A percentile compares a stretch with the other conserved stretches of the same genome.
Evolutionary conservation across 306 rosid species (phyloP).

Genomic region (Cicer chorassanicum): DNA sequence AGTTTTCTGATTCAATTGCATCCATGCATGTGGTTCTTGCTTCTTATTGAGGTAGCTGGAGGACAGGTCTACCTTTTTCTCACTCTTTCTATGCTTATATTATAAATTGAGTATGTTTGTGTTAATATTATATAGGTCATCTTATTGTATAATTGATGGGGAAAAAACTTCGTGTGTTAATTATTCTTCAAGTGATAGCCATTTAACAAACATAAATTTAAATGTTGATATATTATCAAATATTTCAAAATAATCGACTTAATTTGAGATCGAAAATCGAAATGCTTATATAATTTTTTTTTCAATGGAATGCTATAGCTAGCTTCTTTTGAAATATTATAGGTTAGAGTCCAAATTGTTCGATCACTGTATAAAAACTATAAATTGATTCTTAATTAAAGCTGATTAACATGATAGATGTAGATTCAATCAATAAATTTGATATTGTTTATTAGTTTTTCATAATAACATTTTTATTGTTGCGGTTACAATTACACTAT

Average conservation of each 20-base stretch:
- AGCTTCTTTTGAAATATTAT: conserved; percentile 44
- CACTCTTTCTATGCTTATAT: conserved; percentile 32
- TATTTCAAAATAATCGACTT: conserved; percentile 51
- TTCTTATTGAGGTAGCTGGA: conserved; percentile 48
- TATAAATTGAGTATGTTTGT: conserved; percentile 45
- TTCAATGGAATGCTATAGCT: not conserved
- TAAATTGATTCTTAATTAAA: conserved; percentile 35
- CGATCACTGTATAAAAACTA: conserved; percentile 53
- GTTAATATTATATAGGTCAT: conserved; percentile 34
- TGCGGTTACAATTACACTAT: no score
- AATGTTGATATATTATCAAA: conserved; percentile 62
- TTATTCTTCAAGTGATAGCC: conserved; percentile 27
- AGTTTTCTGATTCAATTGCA: conserved; percentile 58
- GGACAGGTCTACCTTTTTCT: conserved; percentile 34
- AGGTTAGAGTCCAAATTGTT: not conserved
- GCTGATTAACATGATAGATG: conserved; percentile 18
- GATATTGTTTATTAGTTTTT: no score
- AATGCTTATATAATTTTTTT: not conserved
- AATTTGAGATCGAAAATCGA: conserved; percentile 38
- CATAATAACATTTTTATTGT: no score
- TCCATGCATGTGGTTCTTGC: conserved; percentile 74
- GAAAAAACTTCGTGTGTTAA: not conserved
- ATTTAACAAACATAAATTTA: conserved; percentile 38
- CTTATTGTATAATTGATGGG: not conserved
- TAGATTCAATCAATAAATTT: not conserved